phyloP scores from a whole-genome alignment of 306 rosid genomes.

The Sphenostylis stenocarpa region DNA sequence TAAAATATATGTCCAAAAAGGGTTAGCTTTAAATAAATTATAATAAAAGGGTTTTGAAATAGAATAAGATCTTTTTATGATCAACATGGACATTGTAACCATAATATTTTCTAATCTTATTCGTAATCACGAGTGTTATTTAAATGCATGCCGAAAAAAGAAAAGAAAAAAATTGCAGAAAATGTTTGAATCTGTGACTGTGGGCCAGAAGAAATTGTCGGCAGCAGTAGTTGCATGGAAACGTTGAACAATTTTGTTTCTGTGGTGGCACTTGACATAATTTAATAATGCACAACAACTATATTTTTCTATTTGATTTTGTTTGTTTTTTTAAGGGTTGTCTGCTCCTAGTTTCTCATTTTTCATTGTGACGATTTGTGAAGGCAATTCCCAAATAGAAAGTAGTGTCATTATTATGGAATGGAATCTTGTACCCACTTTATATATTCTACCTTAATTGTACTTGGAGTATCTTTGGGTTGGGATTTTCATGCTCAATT shows the following conservation, averaged over 20 bases:
- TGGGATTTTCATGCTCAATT: no score
- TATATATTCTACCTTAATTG: not conserved
- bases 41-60: no score
- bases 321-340: not conserved
- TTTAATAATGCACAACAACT: not conserved
- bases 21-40: not conserved
- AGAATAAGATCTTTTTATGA: not conserved
- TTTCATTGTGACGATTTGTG: not conserved
- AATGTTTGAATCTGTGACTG: not conserved
- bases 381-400: not conserved
- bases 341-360: not conserved
- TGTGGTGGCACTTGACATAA: not conserved
- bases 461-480: not conserved
- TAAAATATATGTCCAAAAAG: not conserved
- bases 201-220: constrained; percentile 34
- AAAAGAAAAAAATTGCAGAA: not conserved
- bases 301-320: not conserved
- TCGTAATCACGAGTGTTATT: not conserved
- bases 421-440: not conserved
- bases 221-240: constrained; percentile 24
- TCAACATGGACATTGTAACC: not conserved
- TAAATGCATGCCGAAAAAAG: no score
- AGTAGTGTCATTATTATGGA: not conserved
- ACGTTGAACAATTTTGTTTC: not conserved
- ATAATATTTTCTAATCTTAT: not conserved